Evolutionary conservation across 345 rosid species (phyloP), one percentile per base, ranked within the genome.

Genomic region (Trapa bicornis): DNA sequence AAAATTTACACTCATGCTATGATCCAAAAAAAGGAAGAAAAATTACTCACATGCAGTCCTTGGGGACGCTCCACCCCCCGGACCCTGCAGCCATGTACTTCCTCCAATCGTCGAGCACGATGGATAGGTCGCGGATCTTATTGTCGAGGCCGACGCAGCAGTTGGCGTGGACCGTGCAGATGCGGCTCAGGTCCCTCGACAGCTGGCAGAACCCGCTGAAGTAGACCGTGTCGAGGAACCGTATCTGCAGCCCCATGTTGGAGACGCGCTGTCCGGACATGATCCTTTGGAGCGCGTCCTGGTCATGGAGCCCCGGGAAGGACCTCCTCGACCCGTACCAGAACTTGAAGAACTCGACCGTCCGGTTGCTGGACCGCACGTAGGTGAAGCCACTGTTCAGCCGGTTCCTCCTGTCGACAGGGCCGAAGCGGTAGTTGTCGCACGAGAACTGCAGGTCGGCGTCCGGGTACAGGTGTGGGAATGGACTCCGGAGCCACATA

Each of bases 381-480:
- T 78, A 83, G 32, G 64, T 83, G 66, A 91, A 91, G 39, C 97
- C 96, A 17, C 96, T 96, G 13, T 91, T 91, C 0, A 86, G 87
- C 14, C 14, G 15, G 54, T 88, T 91, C 1, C 67, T 70, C 65
- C 58, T 66, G 65, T 79, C 72, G 8, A 48, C 65, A 12, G 93
- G 72, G 47, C 79, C 69, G 42, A 93, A 91, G 0, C 3, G 3
- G 67, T 76, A 89, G 35, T 50, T 2, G 68, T 91, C 97, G 53
- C 97, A 91, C 0, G 97, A 93, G 57, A 91, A 88, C 64, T 91
- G 97, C 53, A 91, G 89, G 77, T 91, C 97, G 29, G 71, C 88
- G 29, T 22, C 29, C 29, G 29, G 29, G 29, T 22, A 22, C 29
- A 22, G 29, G 29, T 22, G 29, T 22, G 36, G 81, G 85, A 71